Evolutionary conservation across 1,284 basidiomycete species (phyloP), one percentile per base, ranked within the genome.

Genomic region (Ceratobasidium sp.): DNA sequence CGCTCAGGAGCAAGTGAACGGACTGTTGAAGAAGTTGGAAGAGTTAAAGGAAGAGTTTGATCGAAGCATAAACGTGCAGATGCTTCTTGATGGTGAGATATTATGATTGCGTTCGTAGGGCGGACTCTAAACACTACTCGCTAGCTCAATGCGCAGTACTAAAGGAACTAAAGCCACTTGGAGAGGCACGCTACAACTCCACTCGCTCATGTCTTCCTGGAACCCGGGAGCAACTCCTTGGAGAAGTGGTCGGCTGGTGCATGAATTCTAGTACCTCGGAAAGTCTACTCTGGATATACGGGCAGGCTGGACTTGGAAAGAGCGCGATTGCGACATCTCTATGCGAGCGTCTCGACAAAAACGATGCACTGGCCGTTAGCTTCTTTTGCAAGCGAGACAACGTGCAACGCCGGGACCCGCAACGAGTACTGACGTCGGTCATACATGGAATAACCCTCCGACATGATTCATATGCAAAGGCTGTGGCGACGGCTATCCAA

Each of bases 311-410:
- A 15, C 49, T 74, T 56, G 71, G 71, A 1, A 74, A 74, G 37
- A 74, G 61, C 37, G 9, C 71, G 29, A 65, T 74, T 11, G 13
- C 71, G n/a, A 54, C 61, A 19, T 65, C 71, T 5, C 46, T 74
- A 1, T 74, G 71, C 51, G 11, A 64, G 32, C 13, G 13, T 13
- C 34, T 65, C 13, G 34, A 34, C 2, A 40, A 46, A 6, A 40
- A 22, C 13, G 5, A 34, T 11, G 15, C 22, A 1, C 61, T 65
- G 2, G 61, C 49, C 0, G 49, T 46, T 7, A 44, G 59, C 29
- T 74, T 74, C 49, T 74, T 74, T n/a, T 74, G 71, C 61, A 74
- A 65, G 61, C 71, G 71, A 1, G 71, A 74, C n/a, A 43, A 56
- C 32, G n/a, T 49, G 15, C 46, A 51, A 8, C 37, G 61, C 17